A percentile compares a stretch with the other conserved stretches of the same genome.
Evolutionary conservation across 2,329 filamentous ascomycete species (phyloP).

Genomic region (Orbilia quercus): DNA sequence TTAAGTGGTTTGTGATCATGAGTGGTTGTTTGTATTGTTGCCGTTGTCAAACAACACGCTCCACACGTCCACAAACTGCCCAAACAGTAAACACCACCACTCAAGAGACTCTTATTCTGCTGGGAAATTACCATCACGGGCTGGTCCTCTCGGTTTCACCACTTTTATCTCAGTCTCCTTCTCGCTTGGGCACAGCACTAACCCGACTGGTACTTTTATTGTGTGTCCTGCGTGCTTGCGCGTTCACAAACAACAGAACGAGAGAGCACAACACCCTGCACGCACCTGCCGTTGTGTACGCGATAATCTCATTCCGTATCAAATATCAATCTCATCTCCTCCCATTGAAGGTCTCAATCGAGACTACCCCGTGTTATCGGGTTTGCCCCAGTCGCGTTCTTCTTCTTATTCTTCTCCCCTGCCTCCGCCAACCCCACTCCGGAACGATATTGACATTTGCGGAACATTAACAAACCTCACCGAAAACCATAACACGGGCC

Average conservation of each 20-base stretch:
- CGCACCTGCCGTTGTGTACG: constrained; percentile 8
- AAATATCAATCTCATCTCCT: constrained; percentile 1
- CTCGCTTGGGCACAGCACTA: constrained; percentile 1
- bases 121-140: constrained; percentile 11
- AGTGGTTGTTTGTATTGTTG: constrained; percentile 34
- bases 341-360: no score
- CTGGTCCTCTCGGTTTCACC: background rate
- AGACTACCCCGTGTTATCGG: no score
- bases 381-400: constrained; percentile 23
- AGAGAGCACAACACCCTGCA: no score
- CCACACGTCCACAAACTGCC: constrained; percentile 55
- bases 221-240: background rate
- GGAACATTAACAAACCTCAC: constrained; percentile 17
- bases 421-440: constrained; percentile 34
- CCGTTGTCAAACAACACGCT: constrained; percentile 36
- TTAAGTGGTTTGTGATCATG: constrained; percentile 1
- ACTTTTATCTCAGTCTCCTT: constrained; percentile 3
- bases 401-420: no score
- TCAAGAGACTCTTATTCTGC: background rate
- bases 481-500: constrained; percentile 19
- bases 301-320: constrained; percentile 4
- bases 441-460: constrained; percentile 33
- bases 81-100: constrained; percentile 4
- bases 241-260: constrained; percentile 2
- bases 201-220: background rate